A percentile compares a stretch with the other conserved stretches of the same genome.
These are phyloP conservation scores for Paramecium octaurelia DNA, from an alignment of 73 alveolate species.

Conservation along the genomic window DNA sequence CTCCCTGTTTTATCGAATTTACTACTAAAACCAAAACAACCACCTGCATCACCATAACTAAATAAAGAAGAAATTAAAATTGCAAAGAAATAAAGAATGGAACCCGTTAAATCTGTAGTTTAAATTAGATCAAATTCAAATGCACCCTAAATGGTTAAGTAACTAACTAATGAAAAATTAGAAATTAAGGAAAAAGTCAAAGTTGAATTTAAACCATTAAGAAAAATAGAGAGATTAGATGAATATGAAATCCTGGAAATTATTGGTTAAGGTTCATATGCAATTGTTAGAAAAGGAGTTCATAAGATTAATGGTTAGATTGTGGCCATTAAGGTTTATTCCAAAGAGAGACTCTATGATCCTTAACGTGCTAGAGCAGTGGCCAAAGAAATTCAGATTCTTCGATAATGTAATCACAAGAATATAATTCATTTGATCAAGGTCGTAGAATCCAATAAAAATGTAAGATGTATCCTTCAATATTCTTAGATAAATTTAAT, in stretches of 20 bases:
- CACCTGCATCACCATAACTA: not conserved
- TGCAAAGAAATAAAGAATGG: not conserved
- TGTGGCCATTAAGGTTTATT: constrained; percentile 10
- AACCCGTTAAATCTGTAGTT: not conserved
- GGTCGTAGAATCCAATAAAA: constrained; percentile 1
- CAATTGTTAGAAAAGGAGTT: constrained; percentile 25
- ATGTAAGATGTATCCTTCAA: not conserved
- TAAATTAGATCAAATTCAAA: not conserved
- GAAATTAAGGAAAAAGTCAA: not conserved
- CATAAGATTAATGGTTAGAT: not conserved
- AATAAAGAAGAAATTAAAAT: not conserved
- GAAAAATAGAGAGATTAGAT: not conserved
- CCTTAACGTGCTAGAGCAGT: constrained; percentile 45
- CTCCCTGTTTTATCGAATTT: not conserved
- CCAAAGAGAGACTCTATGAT: constrained; percentile 31
- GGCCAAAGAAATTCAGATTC: not conserved
- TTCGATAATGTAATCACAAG: constrained; percentile 10
- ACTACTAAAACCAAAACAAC: not conserved
- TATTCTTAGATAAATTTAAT: not conserved
- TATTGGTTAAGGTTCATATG: constrained; percentile 43
- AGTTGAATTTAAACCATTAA: not conserved
- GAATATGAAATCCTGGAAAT: constrained; percentile 22
- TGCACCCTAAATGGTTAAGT: not conserved
- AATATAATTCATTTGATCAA: constrained; percentile 9
- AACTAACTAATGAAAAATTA: not conserved